Conservation (phyloP, 1,139 yeast genomes). For the Candida sojae region DNA sequence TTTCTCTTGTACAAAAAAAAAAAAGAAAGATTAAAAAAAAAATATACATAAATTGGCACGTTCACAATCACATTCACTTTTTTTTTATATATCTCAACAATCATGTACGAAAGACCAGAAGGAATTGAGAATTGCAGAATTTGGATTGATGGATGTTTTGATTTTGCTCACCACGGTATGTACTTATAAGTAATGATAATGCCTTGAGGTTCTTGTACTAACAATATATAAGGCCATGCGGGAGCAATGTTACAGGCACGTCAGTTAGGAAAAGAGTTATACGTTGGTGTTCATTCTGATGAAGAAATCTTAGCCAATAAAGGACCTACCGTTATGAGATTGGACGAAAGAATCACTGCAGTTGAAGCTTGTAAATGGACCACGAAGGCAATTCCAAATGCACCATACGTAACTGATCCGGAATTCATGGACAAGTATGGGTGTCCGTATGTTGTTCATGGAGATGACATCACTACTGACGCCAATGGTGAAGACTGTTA, state of each 20-base stretch:
- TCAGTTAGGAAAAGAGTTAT: constrained; percentile 69
- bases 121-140: constrained; percentile 51
- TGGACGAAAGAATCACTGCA: constrained; percentile 76
- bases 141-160: constrained; percentile 98
- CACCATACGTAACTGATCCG: constrained; percentile 96
- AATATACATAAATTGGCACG: background rate
- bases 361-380: constrained; percentile 93
- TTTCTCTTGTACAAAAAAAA: background rate
- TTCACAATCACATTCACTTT: background rate
- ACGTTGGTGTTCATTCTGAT: constrained; percentile 90
- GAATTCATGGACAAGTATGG: constrained; percentile 69
- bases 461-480: constrained; percentile 96
- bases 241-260: constrained; percentile 96
- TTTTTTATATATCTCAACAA: constrained; percentile 1
- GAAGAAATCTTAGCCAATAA: constrained; percentile 80
- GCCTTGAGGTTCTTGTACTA: constrained; percentile 7
- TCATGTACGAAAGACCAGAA: constrained; percentile 45
- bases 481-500: constrained; percentile 95
- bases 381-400: constrained; percentile 67
- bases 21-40: background rate
- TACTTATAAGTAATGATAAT: constrained; percentile 8
- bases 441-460: constrained; percentile 92
- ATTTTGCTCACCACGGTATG: constrained; percentile 92
- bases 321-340: constrained; percentile 91
- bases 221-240: constrained; percentile 64